Base-by-base conservation (phyloP, 1,284 basidiomycete genomes). In the Leccinum angustisporum region DNA sequence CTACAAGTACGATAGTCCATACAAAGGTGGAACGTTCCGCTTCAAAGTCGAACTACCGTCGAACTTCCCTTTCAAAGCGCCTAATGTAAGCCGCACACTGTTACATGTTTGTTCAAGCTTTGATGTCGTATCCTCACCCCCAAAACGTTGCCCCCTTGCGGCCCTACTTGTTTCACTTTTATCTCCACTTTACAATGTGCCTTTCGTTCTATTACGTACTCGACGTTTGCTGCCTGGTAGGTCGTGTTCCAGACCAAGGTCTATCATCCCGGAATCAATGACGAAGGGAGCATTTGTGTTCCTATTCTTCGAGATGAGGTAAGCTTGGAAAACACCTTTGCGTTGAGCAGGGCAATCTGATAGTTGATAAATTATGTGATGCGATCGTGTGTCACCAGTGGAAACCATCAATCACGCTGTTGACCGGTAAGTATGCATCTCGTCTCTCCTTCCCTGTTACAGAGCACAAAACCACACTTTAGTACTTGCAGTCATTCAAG, bases 201-300 rank as follows among this genome's bases (percentile, higher is more conserved):
- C 56, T 55, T 52, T 54, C 53, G 14, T 59, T 13, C 46, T 54
- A 43, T 78, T 69, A 74, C 70, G 65, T 68, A 64, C 48, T 61
- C 59, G n/a, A 73, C 48, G 18, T 36, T 31, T 53, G 46, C 18
- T 55, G 55, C 52, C 51, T 58, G 51, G 58, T 61, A 95, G 94
- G 89, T 95, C 62, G 86, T 85, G 50, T 95, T 95, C 77, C 85
- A 79, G 53, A 96, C 94, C 43, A 94, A 90, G 80, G 90, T 95
- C 62, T 96, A 96, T 72, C 94, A 97, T 77, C 94, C 94, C 14
- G 94, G 94, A 58, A 91, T 97, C 72, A 95, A 96, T 66, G 92
- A 94, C 62, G 92, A 97, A 72, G 94, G 94, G 46, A 80, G 83
- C 33, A 92, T 94, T 60, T 94, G 91, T 72, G 84, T 94, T 30